Evolutionary conservation across 441 rosid genomes (phyloP), one percentile per base, ranked within the genome.

Genomic region (Pelargonium australe): DNA sequence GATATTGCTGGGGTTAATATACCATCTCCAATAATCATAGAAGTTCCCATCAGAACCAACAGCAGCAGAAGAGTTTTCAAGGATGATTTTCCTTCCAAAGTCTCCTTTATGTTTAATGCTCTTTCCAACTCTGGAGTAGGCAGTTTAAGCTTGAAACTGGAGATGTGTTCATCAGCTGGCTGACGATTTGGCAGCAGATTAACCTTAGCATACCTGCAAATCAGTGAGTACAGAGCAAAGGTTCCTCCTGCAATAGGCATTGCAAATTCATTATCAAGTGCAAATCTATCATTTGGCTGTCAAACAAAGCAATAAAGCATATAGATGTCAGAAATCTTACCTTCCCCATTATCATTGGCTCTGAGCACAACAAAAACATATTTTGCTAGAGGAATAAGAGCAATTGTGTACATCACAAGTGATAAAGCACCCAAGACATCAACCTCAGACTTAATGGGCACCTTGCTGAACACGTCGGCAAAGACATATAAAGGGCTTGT

Each of bases 261-360:
- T 4, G 67, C 65, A n/a, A 40, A 73, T 11, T 23, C 13, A 63
- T 80, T 62, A 71, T 64, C 0, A 20, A 20, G 23, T 0, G 34
- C 3, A 63, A 60, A n/a, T n/a, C n/a, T n/a, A n/a, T n/a, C n/a
- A n/a, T n/a, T n/a, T n/a, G n/a, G n/a, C n/a, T n/a, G 25, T 23
- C 25, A 0, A 23, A 23, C 25, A 23, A 23, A 23, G 25, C 25
- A 23, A 23, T 2, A n/a, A n/a, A n/a, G n/a, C n/a, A n/a, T n/a
- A n/a, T n/a, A n/a, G n/a, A 23, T 23, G 25, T 61, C 0, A 34
- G 37, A 34, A 34, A 34, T 0, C 7, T 72, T 70, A 89, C 97
- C 99, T 84, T 91, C 97, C 25, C 99, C 99, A 66, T 89, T 90
- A 75, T 94, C 99, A 73, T 94, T 94, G 77, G 99, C 99, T 79